These are phyloP conservation scores for Naganishia vishniacii DNA, from an alignment of 768 basidiomycete genomes.

Conservation along the genomic window DNA sequence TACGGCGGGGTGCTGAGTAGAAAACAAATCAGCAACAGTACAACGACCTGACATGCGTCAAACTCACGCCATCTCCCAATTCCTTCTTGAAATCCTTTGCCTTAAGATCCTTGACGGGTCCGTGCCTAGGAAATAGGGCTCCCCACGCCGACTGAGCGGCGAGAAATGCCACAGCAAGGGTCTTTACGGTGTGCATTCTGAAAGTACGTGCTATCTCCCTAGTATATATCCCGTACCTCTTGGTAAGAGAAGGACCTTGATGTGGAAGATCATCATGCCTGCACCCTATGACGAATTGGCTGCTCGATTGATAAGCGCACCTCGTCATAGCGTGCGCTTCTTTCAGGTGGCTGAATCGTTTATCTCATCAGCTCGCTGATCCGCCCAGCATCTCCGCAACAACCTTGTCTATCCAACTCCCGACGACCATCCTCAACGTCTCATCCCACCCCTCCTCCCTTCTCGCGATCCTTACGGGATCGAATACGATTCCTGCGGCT, in stretches of 20 bases:
- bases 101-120: conserved; percentile 9
- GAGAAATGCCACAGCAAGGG: background rate
- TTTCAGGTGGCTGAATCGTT: background rate
- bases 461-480: conserved; percentile 41
- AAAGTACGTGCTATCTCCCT: too few species aligned
- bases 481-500: conserved; percentile 33
- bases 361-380: background rate
- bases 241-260: too few species aligned
- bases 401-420: conserved; percentile 35
- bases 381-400: conserved; percentile 25
- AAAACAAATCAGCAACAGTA: conserved; percentile 1
- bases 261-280: conserved; percentile 10
- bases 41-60: background rate
- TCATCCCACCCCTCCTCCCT: conserved; percentile 37
- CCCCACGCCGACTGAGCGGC: conserved; percentile 17
- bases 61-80: conserved; percentile 20
- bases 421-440: conserved; percentile 32
- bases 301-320: background rate
- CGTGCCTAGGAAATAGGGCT: conserved; percentile 17
- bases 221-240: too few species aligned
- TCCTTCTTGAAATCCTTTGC: conserved; percentile 26
- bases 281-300: conserved; percentile 3
- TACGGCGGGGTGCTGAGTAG: conserved; percentile 20
- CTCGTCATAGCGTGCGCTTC: conserved; percentile 6
- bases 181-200: background rate